A percentile compares a stretch with the other conserved stretches of the same genome.
Conservation (phyloP, 352 stramenopile species). For the Phytophthora tubulina region DNA sequence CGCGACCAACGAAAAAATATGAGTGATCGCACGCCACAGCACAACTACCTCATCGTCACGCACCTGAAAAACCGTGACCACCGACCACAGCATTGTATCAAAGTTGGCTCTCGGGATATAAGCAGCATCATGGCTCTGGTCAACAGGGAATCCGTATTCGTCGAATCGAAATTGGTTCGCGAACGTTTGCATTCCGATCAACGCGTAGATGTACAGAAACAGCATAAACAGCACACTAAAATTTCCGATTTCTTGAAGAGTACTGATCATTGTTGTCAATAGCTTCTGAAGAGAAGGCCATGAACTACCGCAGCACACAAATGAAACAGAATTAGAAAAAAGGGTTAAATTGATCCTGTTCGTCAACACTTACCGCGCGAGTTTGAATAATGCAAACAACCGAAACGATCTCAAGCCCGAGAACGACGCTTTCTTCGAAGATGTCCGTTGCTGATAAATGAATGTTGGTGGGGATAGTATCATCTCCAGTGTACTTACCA, state of each 20-base stretch:
- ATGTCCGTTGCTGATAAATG: constrained; percentile 26
- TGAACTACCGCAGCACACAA: constrained; percentile 42
- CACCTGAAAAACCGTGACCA: constrained; percentile 80
- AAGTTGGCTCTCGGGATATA: constrained; percentile 73
- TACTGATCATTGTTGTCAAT: constrained; percentile 90
- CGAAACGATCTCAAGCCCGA: constrained; percentile 89
- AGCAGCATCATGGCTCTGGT: constrained; percentile 35
- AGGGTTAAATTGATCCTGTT: background rate
- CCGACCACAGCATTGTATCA: constrained; percentile 73
- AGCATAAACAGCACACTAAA: constrained; percentile 93
- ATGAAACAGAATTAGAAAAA: background rate
- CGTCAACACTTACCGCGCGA: constrained; percentile 60
- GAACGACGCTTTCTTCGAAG: constrained; percentile 50
- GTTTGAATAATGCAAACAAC: constrained; percentile 92
- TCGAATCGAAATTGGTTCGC: constrained; percentile 93
- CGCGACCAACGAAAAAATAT: constrained; percentile 26
- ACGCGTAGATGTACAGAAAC: constrained; percentile 94
- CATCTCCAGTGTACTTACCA: constrained; percentile 52
- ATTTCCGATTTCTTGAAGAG: constrained; percentile 91
- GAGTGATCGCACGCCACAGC: background rate
- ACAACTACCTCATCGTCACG: background rate
- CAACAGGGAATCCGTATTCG: constrained; percentile 56
- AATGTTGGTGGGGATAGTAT: constrained; percentile 56
- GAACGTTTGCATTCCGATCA: constrained; percentile 95
- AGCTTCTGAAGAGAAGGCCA: constrained; percentile 94